Percentiles rank a stretch among this genome's conserved stretches.
phyloP scores from a whole-genome alignment of 345 rosid species.

The Brassica napus region DNA sequence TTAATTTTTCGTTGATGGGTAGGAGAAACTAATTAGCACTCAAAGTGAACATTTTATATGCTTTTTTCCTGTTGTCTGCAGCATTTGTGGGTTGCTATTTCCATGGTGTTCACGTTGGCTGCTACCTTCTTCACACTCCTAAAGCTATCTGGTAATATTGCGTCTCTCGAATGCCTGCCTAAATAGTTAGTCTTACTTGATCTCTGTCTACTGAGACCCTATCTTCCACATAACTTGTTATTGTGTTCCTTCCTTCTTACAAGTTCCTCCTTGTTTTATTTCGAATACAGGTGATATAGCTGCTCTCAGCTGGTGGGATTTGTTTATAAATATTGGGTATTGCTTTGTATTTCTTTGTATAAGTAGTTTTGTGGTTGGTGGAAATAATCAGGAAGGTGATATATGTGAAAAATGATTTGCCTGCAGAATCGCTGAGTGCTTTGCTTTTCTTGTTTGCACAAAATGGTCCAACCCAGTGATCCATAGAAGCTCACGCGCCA shows the following conservation, averaged over 20 bases:
- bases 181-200: background rate
- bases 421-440: slow-evolving; percentile 94
- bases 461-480: slow-evolving; percentile 96
- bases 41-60: too few relatives aligned
- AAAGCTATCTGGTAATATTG: slow-evolving; percentile 72
- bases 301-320: slow-evolving; percentile 97
- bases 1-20: background rate
- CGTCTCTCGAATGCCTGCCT: slow-evolving; percentile 1
- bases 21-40: too few relatives aligned
- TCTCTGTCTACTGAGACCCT: background rate
- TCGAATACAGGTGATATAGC: slow-evolving; percentile 66
- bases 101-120: slow-evolving; percentile 92
- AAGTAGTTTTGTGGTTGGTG: slow-evolving; percentile 13
- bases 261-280: slow-evolving; percentile 12
- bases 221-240: background rate
- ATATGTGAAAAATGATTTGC: slow-evolving; percentile 23
- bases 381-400: slow-evolving; percentile 18
- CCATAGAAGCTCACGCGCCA: slow-evolving; percentile 60
- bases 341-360: slow-evolving; percentile 23
- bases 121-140: slow-evolving; percentile 89
- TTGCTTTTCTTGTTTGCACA: slow-evolving; percentile 92
- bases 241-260: slow-evolving; percentile 18
- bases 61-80: slow-evolving; percentile 37
- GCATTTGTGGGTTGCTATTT: slow-evolving; percentile 98
- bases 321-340: slow-evolving; percentile 92